phyloP scores from a whole-genome alignment of 176 grass and related monocot species.

The Guadua angustifolia region DNA sequence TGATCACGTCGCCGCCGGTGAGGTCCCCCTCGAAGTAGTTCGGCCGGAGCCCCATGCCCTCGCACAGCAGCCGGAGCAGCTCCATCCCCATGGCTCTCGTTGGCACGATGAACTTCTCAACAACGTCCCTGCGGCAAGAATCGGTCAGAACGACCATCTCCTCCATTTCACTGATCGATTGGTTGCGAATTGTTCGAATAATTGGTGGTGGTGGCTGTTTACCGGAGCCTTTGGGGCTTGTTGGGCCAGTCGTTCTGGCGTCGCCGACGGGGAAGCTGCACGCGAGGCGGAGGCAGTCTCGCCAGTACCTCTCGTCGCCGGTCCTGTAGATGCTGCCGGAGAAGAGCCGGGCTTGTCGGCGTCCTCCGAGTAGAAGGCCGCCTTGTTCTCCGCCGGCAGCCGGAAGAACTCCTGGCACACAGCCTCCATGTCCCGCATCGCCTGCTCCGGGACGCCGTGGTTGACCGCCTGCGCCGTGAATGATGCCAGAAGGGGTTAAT shows the following conservation, averaged over 20 bases:
- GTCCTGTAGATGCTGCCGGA: conserved; percentile 49
- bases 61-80: conserved; percentile 62
- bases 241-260: conserved; percentile 52
- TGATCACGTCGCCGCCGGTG: conserved; percentile 54
- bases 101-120: conserved; percentile 51
- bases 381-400: conserved; percentile 49
- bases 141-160: background rate
- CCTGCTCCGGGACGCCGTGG: conserved; percentile 55
- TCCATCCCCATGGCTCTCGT: conserved; percentile 55
- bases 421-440: conserved; percentile 52
- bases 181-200: background rate
- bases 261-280: conserved; percentile 50
- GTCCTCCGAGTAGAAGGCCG: conserved; percentile 59
- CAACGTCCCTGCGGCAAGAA: conserved; percentile 29
- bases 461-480: conserved; percentile 55
- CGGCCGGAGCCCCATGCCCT: conserved; percentile 59
- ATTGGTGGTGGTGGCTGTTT: background rate
- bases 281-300: conserved; percentile 73
- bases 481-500: background rate
- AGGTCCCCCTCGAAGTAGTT: conserved; percentile 67
- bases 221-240: conserved; percentile 62
- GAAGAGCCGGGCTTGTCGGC: conserved; percentile 50
- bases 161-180: background rate
- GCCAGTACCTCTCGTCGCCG: conserved; percentile 52
- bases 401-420: conserved; percentile 61